Base-by-base conservation (phyloP, 1,284 basidiomycete genomes). In the Malassezia equina region DNA sequence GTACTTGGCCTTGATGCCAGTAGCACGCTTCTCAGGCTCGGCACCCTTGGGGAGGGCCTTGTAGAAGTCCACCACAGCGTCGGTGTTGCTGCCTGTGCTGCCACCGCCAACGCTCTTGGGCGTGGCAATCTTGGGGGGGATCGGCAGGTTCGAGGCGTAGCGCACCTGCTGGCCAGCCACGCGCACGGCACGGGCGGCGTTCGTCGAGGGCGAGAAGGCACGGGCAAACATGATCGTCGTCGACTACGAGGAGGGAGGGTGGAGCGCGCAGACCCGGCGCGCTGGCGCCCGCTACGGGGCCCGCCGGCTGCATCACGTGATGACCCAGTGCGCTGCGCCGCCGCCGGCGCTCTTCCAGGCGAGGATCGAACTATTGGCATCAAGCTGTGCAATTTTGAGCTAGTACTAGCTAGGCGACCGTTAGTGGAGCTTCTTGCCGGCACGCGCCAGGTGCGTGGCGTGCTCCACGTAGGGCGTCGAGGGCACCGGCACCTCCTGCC, bases 41-140 rank as follows among this genome's bases (percentile, higher is more conserved):
- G 81, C 66, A 47, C 79, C 79, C 72, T 80, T 80, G 64, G 90
- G 90, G 46, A 95, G 81, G 76, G 86, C 88, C 64, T 87, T 90
- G 81, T 95, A 95, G 78, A 94, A 94, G 72, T 86, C 83, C 63
- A 94, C 88, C 73, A 94, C 85, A 34, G 84, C 83, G 55, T 82
- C 80, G 54, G 93, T 86, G 64, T 86, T 84, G 51, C 82, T 83
- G 52, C 85, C 86, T 55, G 83, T 81, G 62, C 88, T 89, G 59
- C 84, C 83, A 76, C 86, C 73, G 77, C 90, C 86, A 60, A 93
- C 84, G 67, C 87, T 83, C 56, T 82, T 81, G 4, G 90, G 90
- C 21, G 90, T 88, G 52, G 90, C 90, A 73, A 95, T 86, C 80
- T 95, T 95, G 52, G 90, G 90, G 42, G 90, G 90, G 67, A 94